A percentile compares a stretch with the other conserved stretches of the same genome.
Conservation (phyloP, 192 early-diverging fungal species). For the Coemansia sp. region DNA sequence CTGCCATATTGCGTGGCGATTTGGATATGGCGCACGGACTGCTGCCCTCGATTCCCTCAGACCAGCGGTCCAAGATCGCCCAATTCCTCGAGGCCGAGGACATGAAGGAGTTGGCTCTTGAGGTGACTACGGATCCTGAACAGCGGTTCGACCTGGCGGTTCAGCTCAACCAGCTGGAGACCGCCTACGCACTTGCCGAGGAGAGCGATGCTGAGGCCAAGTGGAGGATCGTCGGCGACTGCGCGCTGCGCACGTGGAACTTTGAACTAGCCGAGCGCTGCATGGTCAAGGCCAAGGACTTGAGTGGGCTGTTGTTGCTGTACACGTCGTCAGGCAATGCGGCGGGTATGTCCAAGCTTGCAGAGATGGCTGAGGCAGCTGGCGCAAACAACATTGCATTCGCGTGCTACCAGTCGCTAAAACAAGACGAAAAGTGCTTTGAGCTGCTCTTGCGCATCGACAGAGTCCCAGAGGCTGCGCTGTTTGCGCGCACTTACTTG, state of each 20-base stretch:
- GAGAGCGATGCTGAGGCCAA: constrained; percentile 82
- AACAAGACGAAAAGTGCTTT: constrained; percentile 77
- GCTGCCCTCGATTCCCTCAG: constrained; percentile 81
- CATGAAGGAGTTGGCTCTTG: constrained; percentile 86
- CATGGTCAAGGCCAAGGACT: constrained; percentile 81
- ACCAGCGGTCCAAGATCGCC: constrained; percentile 90
- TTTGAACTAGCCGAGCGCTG: constrained; percentile 90
- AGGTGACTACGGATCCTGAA: constrained; percentile 93
- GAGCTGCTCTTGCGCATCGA: constrained; percentile 85
- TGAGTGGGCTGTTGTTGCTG: constrained; percentile 85
- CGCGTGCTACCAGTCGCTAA: constrained; percentile 73
- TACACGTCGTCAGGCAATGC: constrained; percentile 89
- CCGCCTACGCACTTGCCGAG: constrained; percentile 85
- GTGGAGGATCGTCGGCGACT: constrained; percentile 92
- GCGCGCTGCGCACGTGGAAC: constrained; percentile 88
- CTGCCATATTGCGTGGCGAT: constrained; percentile 93
- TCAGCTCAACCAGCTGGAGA: constrained; percentile 77
- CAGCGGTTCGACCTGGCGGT: constrained; percentile 96
- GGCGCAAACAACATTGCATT: constrained; percentile 95
- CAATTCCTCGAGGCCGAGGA: constrained; percentile 94
- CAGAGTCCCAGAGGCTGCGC: constrained; percentile 91
- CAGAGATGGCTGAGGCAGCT: constrained; percentile 59
- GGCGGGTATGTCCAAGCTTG: constrained; percentile 73
- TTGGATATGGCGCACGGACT: constrained; percentile 75
- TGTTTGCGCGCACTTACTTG: constrained; percentile 87